Evolutionary conservation across 2,329 filamentous ascomycete species (phyloP).

Genomic region (Colletotrichum chrysophilum): DNA sequence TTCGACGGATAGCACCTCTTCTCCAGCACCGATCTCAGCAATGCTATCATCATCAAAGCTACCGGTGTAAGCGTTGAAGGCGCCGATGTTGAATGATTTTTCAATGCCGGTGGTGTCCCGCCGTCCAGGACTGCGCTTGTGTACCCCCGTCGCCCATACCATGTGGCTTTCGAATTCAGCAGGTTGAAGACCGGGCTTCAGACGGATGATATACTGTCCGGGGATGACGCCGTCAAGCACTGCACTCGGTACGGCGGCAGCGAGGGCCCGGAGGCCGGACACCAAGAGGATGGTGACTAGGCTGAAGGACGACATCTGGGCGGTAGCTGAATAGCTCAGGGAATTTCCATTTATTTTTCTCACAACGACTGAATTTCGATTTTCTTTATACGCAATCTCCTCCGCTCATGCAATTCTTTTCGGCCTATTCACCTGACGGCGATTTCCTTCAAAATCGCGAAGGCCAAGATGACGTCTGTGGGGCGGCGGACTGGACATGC

Average conservation of each 20-base stretch:
- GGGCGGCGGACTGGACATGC: background rate
- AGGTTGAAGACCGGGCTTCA: conserved; percentile 28
- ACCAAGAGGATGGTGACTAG: background rate
- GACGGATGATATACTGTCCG: conserved; percentile 1
- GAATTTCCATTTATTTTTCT: background rate
- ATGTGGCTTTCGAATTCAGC: conserved; percentile 38
- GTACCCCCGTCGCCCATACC: conserved; percentile 37
- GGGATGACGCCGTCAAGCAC: background rate
- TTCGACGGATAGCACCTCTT: conserved; percentile 35
- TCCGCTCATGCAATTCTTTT: background rate
- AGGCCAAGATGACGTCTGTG: conserved; percentile 1
- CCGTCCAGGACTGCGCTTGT: conserved; percentile 38
- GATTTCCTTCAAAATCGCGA: background rate
- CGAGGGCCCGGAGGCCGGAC: background rate
- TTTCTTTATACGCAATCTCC: background rate
- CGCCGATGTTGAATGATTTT: conserved; percentile 39
- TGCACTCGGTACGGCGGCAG: background rate
- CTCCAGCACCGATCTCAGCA: conserved; percentile 39
- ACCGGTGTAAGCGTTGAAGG: conserved; percentile 46
- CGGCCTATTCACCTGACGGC: background rate
- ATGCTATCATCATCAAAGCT: conserved; percentile 48
- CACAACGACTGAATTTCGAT: background rate
- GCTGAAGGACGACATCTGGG: background rate
- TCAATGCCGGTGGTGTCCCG: conserved; percentile 41
- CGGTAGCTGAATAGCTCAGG: background rate